Evolutionary conservation across 257 asterid genomes (phyloP), one percentile per base, ranked within the genome.

Genomic region (Gentiana straminea): DNA sequence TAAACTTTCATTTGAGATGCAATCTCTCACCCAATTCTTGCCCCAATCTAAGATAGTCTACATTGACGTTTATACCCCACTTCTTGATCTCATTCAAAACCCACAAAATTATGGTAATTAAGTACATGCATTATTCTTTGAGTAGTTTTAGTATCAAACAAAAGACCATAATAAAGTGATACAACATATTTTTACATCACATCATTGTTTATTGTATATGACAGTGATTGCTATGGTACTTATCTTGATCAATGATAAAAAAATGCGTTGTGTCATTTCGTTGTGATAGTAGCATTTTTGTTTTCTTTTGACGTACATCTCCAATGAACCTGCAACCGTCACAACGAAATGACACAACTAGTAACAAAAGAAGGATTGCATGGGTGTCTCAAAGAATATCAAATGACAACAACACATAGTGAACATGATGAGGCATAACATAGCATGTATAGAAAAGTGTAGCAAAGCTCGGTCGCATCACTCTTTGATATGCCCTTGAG

Each of bases 31-130:
- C 11, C 52, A 63, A 50, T 51, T 4, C 9, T 63, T 70, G 33
- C 63, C 75, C 6, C 67, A 60, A 52, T 55, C 65, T 5, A 70
- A 49, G 39, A 37, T 70, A 3, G 60, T 55, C 57, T 75, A 61
- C 49, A 33, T 72, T 2, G 77, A 75, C 37, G 9, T 49, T 11
- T 79, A 67, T 37, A 55, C 49, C 54, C 73, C 73, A 67, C 34
- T 72, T 3, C 58, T 65, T 24, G 73, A 79, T 60, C 46, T 72
- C 53, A 69, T 78, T 36, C 60, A 47, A 32, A 13, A 64, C 6
- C 76, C 71, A 3, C 64, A 62, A 69, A 59, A 64, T 0, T 64
- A 75, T 32, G 84, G 84, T 77, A 62, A 24, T 3, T 4, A 8
- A 2, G 51, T 49, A 33, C 36, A 45, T 63, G 5, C 34, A 8